Conservation (phyloP, 345 rosid species). For the Eucalyptus regnans region DNA sequence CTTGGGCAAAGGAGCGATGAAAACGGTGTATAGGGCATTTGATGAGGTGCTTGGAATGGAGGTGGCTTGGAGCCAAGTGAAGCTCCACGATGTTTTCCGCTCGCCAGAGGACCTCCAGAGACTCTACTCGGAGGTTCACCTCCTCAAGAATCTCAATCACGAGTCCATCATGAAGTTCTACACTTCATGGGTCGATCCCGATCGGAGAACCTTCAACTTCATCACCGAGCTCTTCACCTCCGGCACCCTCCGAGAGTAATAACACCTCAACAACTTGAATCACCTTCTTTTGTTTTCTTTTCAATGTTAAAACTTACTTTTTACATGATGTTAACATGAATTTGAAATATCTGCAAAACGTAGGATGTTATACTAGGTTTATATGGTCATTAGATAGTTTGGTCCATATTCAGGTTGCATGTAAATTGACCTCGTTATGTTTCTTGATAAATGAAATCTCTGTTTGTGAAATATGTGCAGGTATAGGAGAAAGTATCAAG, state of each 20-base stretch:
- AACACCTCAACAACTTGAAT: neutral
- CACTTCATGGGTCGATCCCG: constrained; percentile 68
- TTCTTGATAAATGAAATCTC: neutral
- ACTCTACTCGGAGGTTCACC: constrained; percentile 88
- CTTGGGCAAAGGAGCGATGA: constrained; percentile 92
- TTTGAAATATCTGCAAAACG: neutral
- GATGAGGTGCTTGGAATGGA: constrained; percentile 82
- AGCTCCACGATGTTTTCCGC: constrained; percentile 54
- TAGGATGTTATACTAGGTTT: neutral
- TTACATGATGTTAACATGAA: neutral
- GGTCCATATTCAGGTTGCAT: neutral
- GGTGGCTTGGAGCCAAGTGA: constrained; percentile 96
- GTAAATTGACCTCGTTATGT: neutral
- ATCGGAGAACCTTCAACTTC: constrained; percentile 75
- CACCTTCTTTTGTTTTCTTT: neutral
- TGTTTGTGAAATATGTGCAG: constrained; percentile 10
- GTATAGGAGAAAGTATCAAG: constrained; percentile 54
- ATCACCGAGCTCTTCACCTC: constrained; percentile 94
- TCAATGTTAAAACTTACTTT: neutral
- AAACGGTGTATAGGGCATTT: constrained; percentile 89
- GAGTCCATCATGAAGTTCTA: constrained; percentile 66
- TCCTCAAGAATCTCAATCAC: constrained; percentile 68
- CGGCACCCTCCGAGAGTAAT: constrained; percentile 63
- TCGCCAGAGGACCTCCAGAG: constrained; percentile 78
- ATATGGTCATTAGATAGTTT: neutral